phyloP scores from a whole-genome alignment of 208 protist species.

The Herpetomonas samuelpessoai region DNA sequence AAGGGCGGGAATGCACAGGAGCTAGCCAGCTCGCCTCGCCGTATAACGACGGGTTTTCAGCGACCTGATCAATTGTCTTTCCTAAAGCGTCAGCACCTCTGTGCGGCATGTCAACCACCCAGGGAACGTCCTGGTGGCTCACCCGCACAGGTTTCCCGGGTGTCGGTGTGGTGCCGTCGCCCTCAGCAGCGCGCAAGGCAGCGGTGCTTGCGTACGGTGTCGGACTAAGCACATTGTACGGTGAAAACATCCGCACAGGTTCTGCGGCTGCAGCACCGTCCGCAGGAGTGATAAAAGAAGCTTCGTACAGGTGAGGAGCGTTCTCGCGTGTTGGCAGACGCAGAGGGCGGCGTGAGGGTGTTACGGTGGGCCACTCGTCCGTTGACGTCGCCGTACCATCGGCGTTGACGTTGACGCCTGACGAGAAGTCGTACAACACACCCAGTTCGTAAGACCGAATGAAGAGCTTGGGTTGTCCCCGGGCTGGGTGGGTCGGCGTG shows the following conservation, averaged over 20 bases:
- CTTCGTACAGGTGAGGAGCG: no score
- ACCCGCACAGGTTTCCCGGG: not conserved
- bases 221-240: conserved; percentile 58
- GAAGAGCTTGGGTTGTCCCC: conserved; percentile 9
- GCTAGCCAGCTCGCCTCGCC: conserved; percentile 11
- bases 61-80: conserved; percentile 24
- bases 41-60: conserved; percentile 6
- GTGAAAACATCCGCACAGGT: no score
- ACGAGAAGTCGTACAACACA: conserved; percentile 66
- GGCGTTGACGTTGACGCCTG: conserved; percentile 13
- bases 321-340: no score
- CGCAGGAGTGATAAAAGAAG: no score
- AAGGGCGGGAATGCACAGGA: not conserved
- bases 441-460: conserved; percentile 86
- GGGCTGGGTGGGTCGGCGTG: conserved; percentile 3
- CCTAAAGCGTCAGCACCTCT: conserved; percentile 49
- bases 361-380: conserved; percentile 28
- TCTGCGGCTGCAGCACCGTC: no score
- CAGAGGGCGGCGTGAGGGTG: conserved; percentile 29
- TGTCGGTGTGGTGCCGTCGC: not conserved
- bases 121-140: conserved; percentile 55
- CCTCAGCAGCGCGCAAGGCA: conserved; percentile 15
- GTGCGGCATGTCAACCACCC: conserved; percentile 80
- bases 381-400: not conserved
- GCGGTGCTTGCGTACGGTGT: conserved; percentile 63